Conservation (phyloP, 2,329 filamentous ascomycete genomes). For the Fusarium beomiforme region DNA sequence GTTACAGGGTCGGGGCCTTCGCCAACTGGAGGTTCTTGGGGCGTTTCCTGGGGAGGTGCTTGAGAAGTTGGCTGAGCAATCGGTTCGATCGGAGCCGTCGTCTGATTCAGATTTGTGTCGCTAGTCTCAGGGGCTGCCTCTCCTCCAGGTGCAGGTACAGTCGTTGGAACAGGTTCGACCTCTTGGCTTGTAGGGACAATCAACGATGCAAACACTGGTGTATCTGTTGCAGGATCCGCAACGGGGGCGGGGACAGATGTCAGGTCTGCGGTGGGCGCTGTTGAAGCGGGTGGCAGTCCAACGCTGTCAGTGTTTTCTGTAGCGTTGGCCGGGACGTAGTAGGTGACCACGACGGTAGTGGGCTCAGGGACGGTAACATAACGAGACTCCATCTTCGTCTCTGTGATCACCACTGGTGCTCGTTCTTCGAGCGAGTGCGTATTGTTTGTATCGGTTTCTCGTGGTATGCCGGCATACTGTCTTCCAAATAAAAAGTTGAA, state of each 20-base stretch:
- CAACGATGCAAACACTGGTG: constrained; percentile 31
- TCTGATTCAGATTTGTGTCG: constrained; percentile 7
- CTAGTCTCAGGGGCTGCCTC: constrained; percentile 16
- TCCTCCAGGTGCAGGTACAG: constrained; percentile 10
- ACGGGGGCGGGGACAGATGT: constrained; percentile 2
- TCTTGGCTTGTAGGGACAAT: constrained; percentile 20
- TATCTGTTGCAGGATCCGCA: constrained; percentile 5
- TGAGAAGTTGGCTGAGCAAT: constrained; percentile 19
- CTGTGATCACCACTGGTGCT: constrained; percentile 23
- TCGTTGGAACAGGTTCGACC: constrained; percentile 11
- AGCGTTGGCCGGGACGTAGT: constrained; percentile 26
- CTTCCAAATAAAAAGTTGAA: constrained; percentile 61
- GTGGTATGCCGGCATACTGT: constrained; percentile 65
- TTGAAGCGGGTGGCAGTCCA: constrained; percentile 15
- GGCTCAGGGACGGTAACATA: constrained; percentile 25
- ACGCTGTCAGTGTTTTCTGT: constrained; percentile 7
- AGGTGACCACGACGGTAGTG: constrained; percentile 31
- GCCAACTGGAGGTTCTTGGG: background rate
- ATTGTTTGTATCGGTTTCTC: constrained; percentile 34
- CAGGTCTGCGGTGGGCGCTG: constrained; percentile 7
- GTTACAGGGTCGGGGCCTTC: background rate
- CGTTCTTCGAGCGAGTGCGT: constrained; percentile 25
- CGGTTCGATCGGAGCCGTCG: background rate
- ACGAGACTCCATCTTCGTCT: constrained; percentile 32
- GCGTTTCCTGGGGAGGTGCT: background rate